Evolutionary conservation across 306 rosid species (phyloP), one percentile per base, ranked within the genome.

Genomic region (Leucaena leucocephala): DNA sequence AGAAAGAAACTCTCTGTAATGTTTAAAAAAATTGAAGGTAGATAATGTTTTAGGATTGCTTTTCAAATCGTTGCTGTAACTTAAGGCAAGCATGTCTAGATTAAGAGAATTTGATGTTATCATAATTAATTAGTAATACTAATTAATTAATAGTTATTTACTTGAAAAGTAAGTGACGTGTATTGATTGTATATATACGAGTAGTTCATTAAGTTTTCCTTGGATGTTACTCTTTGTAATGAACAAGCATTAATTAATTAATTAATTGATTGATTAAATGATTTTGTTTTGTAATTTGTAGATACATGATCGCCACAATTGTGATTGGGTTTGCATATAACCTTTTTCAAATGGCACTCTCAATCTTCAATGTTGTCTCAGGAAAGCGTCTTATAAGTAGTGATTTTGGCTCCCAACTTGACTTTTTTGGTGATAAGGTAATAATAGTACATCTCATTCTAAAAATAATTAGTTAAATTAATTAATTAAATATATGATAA

Each of bases 391-490:
- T 82, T 1, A 13, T 82, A 5, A 80, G 67, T 0, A 77, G 87
- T 17, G 54, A 82, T 6, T 76, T 63, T 57, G 77, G 82, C 64
- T 64, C 81, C 44, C 33, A 84, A 0, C 72, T 91, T 71, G 88
- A 90, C 62, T 93, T 93, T 80, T 91, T 74, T 46, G 93, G 94
- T 35, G 97, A 91, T 73, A 91, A 89, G 94, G 98, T 93, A 52
- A 49, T 49, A 13, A 48, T 52, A 52, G 17, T 5, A 52, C 22
- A 6, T 52, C 59, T n/a, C 22, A 52, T 6, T 52, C 3, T 52
- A 52, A 17, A 17, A 12, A 14, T 46, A 8, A 10, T 8, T 45
- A 45, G 3, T 45, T 45, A 8, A 45, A 10, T 45, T 8, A 50
- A 50, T 16, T 50, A 50, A 15, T 15, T 36, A 4, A 15, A 16